phyloP scores from a whole-genome alignment of 2,329 filamentous ascomycete genomes.

The Apiospora sp. region DNA sequence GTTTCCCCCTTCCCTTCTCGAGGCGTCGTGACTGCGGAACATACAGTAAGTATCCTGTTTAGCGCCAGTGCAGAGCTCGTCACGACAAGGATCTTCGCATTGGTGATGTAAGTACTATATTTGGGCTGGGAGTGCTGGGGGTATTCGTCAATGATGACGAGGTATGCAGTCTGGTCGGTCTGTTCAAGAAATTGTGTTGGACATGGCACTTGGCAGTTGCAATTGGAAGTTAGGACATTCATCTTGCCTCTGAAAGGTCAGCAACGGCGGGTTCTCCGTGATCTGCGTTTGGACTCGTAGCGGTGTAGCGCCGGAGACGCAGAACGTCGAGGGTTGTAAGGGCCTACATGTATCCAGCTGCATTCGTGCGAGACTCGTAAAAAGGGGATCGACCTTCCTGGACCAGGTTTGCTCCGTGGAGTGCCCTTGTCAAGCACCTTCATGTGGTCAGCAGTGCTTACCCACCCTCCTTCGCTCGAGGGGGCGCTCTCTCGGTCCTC shows the following conservation, averaged over 20 bases:
- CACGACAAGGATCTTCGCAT: background rate
- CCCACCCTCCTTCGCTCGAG: background rate
- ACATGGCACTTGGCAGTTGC: background rate
- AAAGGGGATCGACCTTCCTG: background rate
- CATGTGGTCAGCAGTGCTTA: background rate
- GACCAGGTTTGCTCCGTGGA: background rate
- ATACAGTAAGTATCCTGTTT: too few species aligned
- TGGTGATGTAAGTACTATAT: background rate
- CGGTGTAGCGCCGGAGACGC: background rate
- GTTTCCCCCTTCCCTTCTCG: background rate
- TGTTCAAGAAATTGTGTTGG: background rate
- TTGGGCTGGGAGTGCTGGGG: background rate
- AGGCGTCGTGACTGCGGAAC: background rate
- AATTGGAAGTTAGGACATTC: background rate
- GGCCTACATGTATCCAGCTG: background rate
- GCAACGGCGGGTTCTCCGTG: background rate
- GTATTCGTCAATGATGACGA: background rate
- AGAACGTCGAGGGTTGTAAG: background rate
- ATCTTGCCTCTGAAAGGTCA: background rate
- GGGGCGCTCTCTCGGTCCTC: background rate
- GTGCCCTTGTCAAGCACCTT: background rate
- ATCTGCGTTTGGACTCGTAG: background rate
- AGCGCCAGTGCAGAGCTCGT: background rate
- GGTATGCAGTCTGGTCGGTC: background rate
- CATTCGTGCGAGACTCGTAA: background rate